Base-by-base conservation (phyloP, 1,139 yeast genomes). In the Nakaseomyces nivariensis region DNA sequence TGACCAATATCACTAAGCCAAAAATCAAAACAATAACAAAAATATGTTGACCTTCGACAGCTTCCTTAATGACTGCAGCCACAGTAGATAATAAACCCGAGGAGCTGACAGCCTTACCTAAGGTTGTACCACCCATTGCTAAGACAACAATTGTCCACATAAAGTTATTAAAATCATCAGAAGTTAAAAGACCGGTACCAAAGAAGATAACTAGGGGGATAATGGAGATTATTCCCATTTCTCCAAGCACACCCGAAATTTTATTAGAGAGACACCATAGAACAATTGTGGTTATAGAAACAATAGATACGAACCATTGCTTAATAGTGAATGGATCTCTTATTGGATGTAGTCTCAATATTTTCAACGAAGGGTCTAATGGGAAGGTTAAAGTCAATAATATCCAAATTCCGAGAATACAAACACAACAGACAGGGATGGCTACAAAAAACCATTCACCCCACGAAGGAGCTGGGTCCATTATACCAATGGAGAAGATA, bases 91-190 rank as follows among this genome's bases (percentile, higher is more conserved):
- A 73, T 49, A 90, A 72, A 0, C 97, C 97, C 1, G 95, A 86
- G 2, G 94, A 82, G 1, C 92, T 78, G 5, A 90, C 95, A 1
- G 95, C 96, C 64, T 85, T 86, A 53, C 97, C 97, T 43, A 90
- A 73, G 0, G 96, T 95, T 54, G 88, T 77, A 59, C 97, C 97
- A 50, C 97, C 97, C 97, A 89, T 89, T 5, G 97, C 97, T 56
- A 90, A 74, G 51, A 90, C 78, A 22, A 90, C 89, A 60, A 90
- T 90, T 1, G 92, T 84, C 97, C 97, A 90, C 55, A 95, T 81
- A 69, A 85, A 90, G 63, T 85, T 88, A 69, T 90, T 90, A 65
- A 90, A 85, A 64, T 90, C 97, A 50, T 87, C 95, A 10, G 85
- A 81, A 42, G 84, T 79, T 53, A 90, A 70, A 42, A 89, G 68